A percentile compares a stretch with the other conserved stretches of the same genome.
Evolutionary conservation across 1,284 basidiomycete genomes (phyloP).

Genomic region (Tausonia pullulans): DNA sequence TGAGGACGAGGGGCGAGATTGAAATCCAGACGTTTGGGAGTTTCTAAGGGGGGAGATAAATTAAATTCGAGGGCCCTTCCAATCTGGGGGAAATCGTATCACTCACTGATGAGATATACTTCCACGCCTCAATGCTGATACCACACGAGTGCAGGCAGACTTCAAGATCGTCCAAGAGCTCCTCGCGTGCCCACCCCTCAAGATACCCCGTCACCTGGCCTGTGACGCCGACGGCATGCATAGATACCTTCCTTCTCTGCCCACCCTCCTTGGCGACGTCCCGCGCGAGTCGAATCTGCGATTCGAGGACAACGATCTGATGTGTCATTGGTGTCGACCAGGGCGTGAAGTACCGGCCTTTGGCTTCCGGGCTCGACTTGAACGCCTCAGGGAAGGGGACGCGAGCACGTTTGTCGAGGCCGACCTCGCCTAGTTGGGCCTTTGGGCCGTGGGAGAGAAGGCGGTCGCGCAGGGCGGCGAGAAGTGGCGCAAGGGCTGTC

Average conservation of each 20-base stretch:
- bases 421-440: constrained; percentile 11
- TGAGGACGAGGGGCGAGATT: constrained; percentile 4
- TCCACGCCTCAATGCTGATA: constrained; percentile 6
- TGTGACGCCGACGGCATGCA: constrained; percentile 9
- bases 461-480: not conserved
- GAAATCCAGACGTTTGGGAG: constrained; percentile 5
- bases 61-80: not conserved
- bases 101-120: constrained; percentile 1
- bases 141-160: constrained; percentile 8
- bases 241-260: not conserved
- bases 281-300: constrained; percentile 1
- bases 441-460: not conserved
- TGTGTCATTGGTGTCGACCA: not conserved
- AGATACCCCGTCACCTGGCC: not conserved
- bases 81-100: not conserved
- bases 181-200: not conserved
- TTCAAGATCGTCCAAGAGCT: not conserved
- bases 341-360: not conserved
- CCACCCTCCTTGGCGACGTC: not conserved
- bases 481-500: not conserved
- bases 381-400: constrained; percentile 5
- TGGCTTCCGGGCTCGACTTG: not conserved
- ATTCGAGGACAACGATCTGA: constrained; percentile 6
- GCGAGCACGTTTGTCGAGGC: constrained; percentile 8
- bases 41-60: not conserved